Evolutionary conservation across 805 yeast species (phyloP).

Genomic region (Wickerhamomyces hampshirensis): DNA sequence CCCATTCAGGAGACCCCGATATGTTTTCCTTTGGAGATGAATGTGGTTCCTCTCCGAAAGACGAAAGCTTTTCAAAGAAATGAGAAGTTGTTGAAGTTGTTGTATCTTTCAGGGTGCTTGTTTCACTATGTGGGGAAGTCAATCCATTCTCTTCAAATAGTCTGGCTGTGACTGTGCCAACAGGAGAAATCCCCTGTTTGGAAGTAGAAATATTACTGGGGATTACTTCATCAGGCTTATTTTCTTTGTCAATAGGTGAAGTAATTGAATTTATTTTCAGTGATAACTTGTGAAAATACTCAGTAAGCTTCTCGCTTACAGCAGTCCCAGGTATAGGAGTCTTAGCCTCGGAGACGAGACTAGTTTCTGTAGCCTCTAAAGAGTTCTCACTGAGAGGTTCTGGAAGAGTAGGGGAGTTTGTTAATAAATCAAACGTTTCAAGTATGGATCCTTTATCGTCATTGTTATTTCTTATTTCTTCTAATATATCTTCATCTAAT

Average conservation of each 20-base stretch:
- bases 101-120: too few relatives aligned
- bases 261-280: too few relatives aligned
- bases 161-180: slow-evolving; percentile 12
- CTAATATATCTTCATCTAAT: slow-evolving; percentile 14
- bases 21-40: background rate
- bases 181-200: too few relatives aligned
- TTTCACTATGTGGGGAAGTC: too few relatives aligned
- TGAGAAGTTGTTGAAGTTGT: slow-evolving; percentile 2
- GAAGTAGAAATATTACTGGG: too few relatives aligned
- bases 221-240: too few relatives aligned
- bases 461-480: slow-evolving; percentile 8
- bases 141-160: slow-evolving; percentile 6
- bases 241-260: too few relatives aligned
- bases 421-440: background rate
- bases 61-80: slow-evolving; percentile 2
- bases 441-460: slow-evolving; percentile 1
- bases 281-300: background rate
- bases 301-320: background rate
- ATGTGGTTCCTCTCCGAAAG: too few relatives aligned
- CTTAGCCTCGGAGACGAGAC: background rate
- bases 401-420: background rate
- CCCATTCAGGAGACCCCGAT: slow-evolving; percentile 9
- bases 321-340: background rate
- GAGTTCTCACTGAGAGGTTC: slow-evolving; percentile 1
- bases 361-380: background rate